Conservation (phyloP, 2,329 filamentous ascomycete species). For the Penicillium sp. region DNA sequence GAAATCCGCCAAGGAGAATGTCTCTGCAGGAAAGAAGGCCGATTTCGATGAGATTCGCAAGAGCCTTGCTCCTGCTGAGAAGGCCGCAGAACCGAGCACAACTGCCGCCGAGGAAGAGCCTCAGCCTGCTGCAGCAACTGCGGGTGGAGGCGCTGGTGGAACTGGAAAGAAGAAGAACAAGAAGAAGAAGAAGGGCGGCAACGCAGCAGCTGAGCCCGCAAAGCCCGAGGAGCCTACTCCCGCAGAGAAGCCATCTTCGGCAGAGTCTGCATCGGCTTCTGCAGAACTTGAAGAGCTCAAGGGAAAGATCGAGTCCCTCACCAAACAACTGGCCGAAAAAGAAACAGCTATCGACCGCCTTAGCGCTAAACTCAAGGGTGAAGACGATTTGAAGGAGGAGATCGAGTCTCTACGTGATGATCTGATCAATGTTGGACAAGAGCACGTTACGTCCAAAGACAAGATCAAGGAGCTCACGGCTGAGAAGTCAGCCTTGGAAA, state of each 20-base stretch:
- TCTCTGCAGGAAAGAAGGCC: conserved; percentile 31
- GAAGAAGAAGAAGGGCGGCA: conserved; percentile 77
- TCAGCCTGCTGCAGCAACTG: conserved; percentile 17
- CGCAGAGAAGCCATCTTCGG: conserved; percentile 21
- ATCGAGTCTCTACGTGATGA: conserved; percentile 79
- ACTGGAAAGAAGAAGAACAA: conserved; percentile 68
- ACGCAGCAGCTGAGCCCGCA: conserved; percentile 40
- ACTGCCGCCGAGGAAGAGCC: conserved; percentile 19
- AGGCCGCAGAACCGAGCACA: conserved; percentile 12
- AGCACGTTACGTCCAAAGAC: conserved; percentile 78
- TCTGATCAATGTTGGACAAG: conserved; percentile 70
- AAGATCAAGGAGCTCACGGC: conserved; percentile 63
- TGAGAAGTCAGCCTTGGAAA: conserved; percentile 63
- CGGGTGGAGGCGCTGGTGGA: conserved; percentile 26
- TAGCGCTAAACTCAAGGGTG: conserved; percentile 65
- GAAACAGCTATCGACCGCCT: conserved; percentile 69
- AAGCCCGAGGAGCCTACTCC: conserved; percentile 21
- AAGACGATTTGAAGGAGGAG: conserved; percentile 75
- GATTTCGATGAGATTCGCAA: conserved; percentile 35
- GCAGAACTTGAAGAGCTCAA: conserved; percentile 31
- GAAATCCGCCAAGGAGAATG: conserved; percentile 32
- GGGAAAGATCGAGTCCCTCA: conserved; percentile 35
- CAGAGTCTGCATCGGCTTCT: conserved; percentile 31
- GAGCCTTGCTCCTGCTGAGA: conserved; percentile 27
- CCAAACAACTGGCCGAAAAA: conserved; percentile 49